Conservation (phyloP, 768 basidiomycete species). For the Mycena floridula region DNA sequence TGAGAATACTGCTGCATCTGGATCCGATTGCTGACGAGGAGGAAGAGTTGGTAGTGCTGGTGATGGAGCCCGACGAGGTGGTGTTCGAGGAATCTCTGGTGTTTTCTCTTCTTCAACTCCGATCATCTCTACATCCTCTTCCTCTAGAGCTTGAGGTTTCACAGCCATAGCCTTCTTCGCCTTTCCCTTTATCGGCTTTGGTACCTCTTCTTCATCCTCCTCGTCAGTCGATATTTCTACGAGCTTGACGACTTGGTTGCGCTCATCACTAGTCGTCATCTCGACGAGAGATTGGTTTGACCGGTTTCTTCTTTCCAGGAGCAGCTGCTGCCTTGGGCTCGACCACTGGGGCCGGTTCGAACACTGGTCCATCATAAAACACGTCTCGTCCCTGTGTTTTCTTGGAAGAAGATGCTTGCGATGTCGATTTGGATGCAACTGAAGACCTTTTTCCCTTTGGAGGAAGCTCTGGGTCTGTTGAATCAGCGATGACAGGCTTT, state of each 20-base stretch:
- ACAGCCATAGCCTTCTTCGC: background rate
- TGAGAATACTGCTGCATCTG: background rate
- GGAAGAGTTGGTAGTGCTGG: background rate
- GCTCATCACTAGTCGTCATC: background rate
- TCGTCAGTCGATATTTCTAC: background rate
- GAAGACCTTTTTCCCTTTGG: too few species aligned
- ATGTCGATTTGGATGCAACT: too few species aligned
- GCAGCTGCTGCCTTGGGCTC: background rate
- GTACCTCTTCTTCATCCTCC: background rate
- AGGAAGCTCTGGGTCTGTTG: too few species aligned
- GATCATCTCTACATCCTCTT: background rate
- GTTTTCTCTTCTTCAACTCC: background rate
- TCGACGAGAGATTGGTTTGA: background rate
- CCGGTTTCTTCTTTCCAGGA: background rate
- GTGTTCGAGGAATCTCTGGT: background rate
- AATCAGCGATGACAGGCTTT: too few species aligned
- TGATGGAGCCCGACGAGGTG: background rate
- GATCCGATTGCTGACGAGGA: background rate
- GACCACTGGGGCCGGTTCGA: background rate
- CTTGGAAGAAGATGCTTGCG: background rate
- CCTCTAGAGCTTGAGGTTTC: background rate
- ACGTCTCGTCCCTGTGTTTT: background rate
- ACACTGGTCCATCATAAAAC: background rate
- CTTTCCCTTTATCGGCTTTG: too few species aligned
- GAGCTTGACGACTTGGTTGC: background rate